Percentiles rank a stretch among this genome's conserved stretches.
Evolutionary conservation across 2,329 filamentous ascomycete species (phyloP).

Genomic region (Xylariaceae sp.): DNA sequence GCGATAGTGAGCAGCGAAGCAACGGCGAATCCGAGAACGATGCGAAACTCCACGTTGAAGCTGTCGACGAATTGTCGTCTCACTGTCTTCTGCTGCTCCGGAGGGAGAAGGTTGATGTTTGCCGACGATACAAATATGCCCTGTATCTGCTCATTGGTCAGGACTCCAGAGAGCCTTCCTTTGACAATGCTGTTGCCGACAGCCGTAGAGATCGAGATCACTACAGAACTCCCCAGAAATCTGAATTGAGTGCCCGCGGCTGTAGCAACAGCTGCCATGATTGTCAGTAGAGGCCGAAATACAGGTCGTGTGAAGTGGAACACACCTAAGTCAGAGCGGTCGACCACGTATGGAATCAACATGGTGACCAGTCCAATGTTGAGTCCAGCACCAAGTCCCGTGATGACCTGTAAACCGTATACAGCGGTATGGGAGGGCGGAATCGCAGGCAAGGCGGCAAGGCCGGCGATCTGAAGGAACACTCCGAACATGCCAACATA

Average conservation of each 20-base stretch:
- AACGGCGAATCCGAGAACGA: constrained; percentile 13
- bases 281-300: neutral
- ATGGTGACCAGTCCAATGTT: constrained; percentile 15
- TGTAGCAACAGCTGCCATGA: constrained; percentile 7
- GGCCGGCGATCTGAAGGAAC: constrained; percentile 13
- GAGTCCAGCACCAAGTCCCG: constrained; percentile 14
- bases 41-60: constrained; percentile 12
- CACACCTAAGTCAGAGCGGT: constrained; percentile 18
- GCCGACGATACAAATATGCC: constrained; percentile 8
- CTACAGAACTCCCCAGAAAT: constrained; percentile 12
- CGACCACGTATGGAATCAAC: constrained; percentile 15
- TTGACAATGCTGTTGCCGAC: constrained; percentile 11
- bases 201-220: constrained; percentile 10
- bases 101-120: constrained; percentile 4
- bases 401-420: constrained; percentile 16
- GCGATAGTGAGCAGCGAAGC: constrained; percentile 5
- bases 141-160: constrained; percentile 3
- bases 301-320: neutral
- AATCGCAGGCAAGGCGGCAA: constrained; percentile 8
- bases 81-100: neutral
- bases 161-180: constrained; percentile 1
- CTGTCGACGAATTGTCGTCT: constrained; percentile 6
- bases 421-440: constrained; percentile 2
- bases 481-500: constrained; percentile 9
- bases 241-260: constrained; percentile 12